Conservation (phyloP, 106 monocot species). For the Iris macrosiphon region DNA sequence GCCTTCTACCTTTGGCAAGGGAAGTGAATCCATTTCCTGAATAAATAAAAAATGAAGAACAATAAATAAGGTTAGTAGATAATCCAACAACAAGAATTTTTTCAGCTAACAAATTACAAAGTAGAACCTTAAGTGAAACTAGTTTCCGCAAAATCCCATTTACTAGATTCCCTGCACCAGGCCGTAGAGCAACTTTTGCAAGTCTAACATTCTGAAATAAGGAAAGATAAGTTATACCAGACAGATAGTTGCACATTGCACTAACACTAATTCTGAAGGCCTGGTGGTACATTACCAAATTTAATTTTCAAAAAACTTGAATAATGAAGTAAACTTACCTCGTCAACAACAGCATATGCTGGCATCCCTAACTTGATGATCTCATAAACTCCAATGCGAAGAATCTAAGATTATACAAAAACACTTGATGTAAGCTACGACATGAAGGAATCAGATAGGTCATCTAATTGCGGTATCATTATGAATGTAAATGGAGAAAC, state of each 20-base stretch:
- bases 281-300: too few relatives aligned
- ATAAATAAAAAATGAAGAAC: slow-evolving; percentile 10
- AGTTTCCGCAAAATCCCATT: slow-evolving; percentile 89
- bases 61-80: not conserved
- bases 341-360: slow-evolving; percentile 87
- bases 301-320: too few relatives aligned
- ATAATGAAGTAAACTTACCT: slow-evolving; percentile 64
- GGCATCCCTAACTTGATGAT: slow-evolving; percentile 86
- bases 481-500: too few relatives aligned
- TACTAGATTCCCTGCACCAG: slow-evolving; percentile 97
- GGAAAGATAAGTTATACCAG: slow-evolving; percentile 11
- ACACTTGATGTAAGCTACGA: not conserved
- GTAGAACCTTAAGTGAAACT: slow-evolving; percentile 55
- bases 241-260: slow-evolving; percentile 3
- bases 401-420: slow-evolving; percentile 54
- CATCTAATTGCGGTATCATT: too few relatives aligned
- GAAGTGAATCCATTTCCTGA: slow-evolving; percentile 77
- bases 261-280: not conserved
- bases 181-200: slow-evolving; percentile 82
- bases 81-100: not conserved
- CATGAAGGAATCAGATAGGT: not conserved
- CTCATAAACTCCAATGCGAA: slow-evolving; percentile 89
- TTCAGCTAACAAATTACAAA: not conserved
- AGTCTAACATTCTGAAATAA: slow-evolving; percentile 83
- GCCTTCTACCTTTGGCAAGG: slow-evolving; percentile 80